Evolutionary conservation across 306 rosid genomes (phyloP).

Genomic region (Sesbania bispinosa): DNA sequence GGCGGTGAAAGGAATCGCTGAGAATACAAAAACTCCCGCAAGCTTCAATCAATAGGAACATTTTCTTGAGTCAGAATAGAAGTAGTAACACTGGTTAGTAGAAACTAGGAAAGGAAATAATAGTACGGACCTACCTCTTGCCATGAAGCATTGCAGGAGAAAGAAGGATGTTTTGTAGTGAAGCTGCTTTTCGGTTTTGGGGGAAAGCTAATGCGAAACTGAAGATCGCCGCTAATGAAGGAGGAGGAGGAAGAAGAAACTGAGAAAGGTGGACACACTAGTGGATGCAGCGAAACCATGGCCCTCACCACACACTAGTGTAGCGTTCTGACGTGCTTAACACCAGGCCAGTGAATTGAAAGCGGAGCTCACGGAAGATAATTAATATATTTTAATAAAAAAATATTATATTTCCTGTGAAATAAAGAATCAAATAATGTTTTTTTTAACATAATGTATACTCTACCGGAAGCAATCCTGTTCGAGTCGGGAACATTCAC

Average conservation of each 20-base stretch:
- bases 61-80: background rate
- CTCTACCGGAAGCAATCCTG: too few relatives aligned
- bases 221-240: constrained; percentile 2
- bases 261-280: background rate
- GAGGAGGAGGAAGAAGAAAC: constrained; percentile 34
- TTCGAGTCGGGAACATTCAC: too few relatives aligned
- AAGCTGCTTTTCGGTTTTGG: constrained; percentile 14
- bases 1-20: constrained; percentile 88
- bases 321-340: too few relatives aligned
- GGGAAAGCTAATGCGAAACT: constrained; percentile 8
- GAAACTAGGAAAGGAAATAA: too few relatives aligned
- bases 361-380: too few relatives aligned
- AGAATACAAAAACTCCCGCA: constrained; percentile 79
- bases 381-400: too few relatives aligned
- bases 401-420: too few relatives aligned
- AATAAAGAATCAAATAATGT: too few relatives aligned
- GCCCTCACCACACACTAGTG: background rate
- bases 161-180: too few relatives aligned
- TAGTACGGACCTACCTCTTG: too few relatives aligned
- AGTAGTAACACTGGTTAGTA: background rate
- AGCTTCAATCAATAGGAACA: constrained; percentile 39
- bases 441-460: too few relatives aligned
- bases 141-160: constrained; percentile 72
- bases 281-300: constrained; percentile 35
- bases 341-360: too few relatives aligned